A percentile compares a stretch with the other conserved stretches of the same genome.
These are phyloP conservation scores for Termitomyces sp. DNA, from an alignment of 768 basidiomycete species.

Conservation along the genomic window DNA sequence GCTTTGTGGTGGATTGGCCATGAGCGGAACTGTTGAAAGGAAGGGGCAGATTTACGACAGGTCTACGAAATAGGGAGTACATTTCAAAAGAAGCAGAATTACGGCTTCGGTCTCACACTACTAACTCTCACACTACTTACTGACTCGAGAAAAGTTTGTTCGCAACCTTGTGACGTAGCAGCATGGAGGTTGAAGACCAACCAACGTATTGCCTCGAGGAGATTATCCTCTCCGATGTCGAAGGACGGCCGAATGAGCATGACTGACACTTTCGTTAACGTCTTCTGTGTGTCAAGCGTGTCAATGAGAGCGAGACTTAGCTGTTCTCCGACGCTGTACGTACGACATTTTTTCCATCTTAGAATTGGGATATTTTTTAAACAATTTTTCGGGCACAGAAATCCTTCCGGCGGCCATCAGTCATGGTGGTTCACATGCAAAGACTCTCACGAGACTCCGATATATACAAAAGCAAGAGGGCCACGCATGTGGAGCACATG, in stretches of 20 bases:
- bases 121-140: background rate
- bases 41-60: background rate
- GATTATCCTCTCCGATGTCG: background rate
- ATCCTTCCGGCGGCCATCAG: background rate
- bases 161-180: background rate
- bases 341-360: too few species aligned
- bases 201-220: background rate
- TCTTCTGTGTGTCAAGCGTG: background rate
- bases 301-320: background rate
- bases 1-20: background rate
- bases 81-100: background rate
- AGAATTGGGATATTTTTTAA: background rate
- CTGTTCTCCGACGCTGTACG: background rate
- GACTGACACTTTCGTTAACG: background rate
- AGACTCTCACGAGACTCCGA: background rate
- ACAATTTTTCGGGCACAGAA: background rate
- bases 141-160: background rate
- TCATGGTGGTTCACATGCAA: background rate
- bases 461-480: background rate
- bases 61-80: background rate
- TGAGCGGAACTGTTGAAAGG: background rate
- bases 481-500: background rate
- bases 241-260: background rate
- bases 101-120: background rate
- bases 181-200: background rate